Percentiles rank a stretch among this genome's conserved stretches.
These are phyloP conservation scores for Aspergillus panamensis DNA, from an alignment of 495 filamentous ascomycete species.

Conservation along the genomic window DNA sequence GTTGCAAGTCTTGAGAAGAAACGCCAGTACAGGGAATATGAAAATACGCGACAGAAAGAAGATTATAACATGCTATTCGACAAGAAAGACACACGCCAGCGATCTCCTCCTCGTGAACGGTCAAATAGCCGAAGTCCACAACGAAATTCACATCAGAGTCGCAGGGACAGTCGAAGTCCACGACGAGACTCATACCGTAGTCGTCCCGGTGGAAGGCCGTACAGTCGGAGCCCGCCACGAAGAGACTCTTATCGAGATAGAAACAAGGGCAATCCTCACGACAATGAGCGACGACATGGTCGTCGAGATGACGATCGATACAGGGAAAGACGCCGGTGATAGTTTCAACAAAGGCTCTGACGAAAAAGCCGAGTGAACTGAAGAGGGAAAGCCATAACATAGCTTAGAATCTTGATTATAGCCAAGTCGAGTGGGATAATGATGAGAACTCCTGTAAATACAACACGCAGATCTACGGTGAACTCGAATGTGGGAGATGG, in stretches of 20 bases:
- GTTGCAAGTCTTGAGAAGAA: constrained; percentile 82
- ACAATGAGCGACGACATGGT: constrained; percentile 23
- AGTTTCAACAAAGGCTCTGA: constrained; percentile 4
- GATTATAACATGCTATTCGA: constrained; percentile 83
- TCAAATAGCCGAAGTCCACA: constrained; percentile 26
- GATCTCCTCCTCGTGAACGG: constrained; percentile 20
- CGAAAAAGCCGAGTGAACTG: not conserved
- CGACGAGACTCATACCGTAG: constrained; percentile 26
- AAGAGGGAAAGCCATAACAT: not conserved
- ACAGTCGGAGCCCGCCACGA: constrained; percentile 52
- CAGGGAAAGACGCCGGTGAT: constrained; percentile 28
- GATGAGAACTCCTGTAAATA: not conserved
- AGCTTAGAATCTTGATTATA: not conserved
- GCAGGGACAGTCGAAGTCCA: constrained; percentile 52
- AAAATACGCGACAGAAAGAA: constrained; percentile 56
- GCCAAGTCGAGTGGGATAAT: not conserved
- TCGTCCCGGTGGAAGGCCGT: constrained; percentile 35
- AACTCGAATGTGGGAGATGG: too few species aligned
- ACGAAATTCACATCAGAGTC: constrained; percentile 25
- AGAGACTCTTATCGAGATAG: constrained; percentile 24
- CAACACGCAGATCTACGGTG: not conserved
- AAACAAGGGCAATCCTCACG: constrained; percentile 15
- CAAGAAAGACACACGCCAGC: constrained; percentile 55
- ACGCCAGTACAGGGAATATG: constrained; percentile 74
- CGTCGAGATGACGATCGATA: constrained; percentile 33